A percentile compares a stretch with the other conserved stretches of the same genome.
Evolutionary conservation across 2,329 filamentous ascomycete species (phyloP).

Genomic region (Neopestalotiopsis clavispora): DNA sequence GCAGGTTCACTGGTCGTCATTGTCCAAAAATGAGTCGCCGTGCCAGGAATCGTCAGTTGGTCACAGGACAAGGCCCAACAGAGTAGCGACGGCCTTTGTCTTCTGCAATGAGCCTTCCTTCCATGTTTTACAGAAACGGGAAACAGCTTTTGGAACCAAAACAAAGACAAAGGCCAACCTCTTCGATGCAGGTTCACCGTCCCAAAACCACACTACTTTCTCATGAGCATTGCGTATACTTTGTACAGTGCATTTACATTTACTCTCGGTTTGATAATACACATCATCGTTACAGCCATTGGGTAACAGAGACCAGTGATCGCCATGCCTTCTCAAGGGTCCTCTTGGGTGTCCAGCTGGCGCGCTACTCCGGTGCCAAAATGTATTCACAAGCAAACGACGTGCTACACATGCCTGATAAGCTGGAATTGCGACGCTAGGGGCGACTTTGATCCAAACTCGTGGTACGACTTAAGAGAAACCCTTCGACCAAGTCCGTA

Average conservation of each 20-base stretch:
- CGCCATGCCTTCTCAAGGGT: neutral
- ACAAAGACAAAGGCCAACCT: too few species aligned
- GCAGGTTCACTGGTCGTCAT: neutral
- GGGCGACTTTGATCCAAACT: neutral
- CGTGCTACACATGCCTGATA: constrained; percentile 5
- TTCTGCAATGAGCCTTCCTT: neutral
- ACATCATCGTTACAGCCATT: too few species aligned
- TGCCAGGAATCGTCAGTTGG: neutral
- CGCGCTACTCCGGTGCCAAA: neutral
- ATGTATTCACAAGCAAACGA: neutral
- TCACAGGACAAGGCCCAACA: neutral
- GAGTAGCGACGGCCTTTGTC: neutral
- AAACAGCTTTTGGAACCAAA: neutral
- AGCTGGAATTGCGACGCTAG: constrained; percentile 11
- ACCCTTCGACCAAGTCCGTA: neutral
- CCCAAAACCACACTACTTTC: neutral
- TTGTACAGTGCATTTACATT: too few species aligned
- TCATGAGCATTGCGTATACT: too few species aligned
- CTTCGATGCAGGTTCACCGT: neutral
- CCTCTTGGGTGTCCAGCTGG: neutral
- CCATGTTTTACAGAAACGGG: neutral
- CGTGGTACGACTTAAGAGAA: neutral
- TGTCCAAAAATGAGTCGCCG: neutral
- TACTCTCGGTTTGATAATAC: too few species aligned
- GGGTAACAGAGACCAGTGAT: neutral